Conservation (phyloP, 345 rosid species). For the Eucalyptus regnans region DNA sequence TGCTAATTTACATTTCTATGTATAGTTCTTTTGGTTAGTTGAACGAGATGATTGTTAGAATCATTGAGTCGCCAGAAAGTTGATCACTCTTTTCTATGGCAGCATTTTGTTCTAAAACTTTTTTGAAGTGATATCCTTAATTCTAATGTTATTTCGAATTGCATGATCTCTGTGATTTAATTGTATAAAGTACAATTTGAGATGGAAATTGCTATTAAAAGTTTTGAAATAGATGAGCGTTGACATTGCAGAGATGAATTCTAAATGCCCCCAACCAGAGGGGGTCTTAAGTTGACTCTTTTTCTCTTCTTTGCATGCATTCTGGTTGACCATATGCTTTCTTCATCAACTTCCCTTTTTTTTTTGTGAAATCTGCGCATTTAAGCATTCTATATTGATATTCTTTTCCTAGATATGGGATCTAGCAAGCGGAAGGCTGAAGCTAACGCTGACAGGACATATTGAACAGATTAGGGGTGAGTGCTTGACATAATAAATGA, state of each 20-base stretch:
- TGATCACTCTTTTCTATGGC: neutral
- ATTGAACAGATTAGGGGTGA: conserved; percentile 93
- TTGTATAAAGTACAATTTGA: neutral
- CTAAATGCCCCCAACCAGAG: neutral
- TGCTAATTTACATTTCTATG: neutral
- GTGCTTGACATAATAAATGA: neutral
- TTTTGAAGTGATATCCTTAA: neutral
- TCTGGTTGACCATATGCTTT: neutral
- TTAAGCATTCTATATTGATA: neutral
- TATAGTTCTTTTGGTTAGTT: neutral
- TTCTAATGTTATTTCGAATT: neutral
- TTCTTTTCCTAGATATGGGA: conserved; percentile 76
- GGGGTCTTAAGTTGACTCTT: neutral
- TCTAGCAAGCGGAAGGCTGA: conserved; percentile 79
- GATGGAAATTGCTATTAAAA: neutral
- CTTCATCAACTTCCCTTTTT: neutral
- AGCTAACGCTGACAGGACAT: conserved; percentile 94
- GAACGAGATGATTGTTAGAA: neutral
- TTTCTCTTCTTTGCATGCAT: neutral
- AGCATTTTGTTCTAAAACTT: neutral
- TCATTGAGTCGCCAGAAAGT: neutral
- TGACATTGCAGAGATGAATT: neutral
- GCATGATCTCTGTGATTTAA: neutral
- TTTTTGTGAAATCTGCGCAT: neutral
- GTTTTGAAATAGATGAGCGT: neutral